phyloP scores from a whole-genome alignment of 1,139 yeast species.

The Pichia sp. region DNA sequence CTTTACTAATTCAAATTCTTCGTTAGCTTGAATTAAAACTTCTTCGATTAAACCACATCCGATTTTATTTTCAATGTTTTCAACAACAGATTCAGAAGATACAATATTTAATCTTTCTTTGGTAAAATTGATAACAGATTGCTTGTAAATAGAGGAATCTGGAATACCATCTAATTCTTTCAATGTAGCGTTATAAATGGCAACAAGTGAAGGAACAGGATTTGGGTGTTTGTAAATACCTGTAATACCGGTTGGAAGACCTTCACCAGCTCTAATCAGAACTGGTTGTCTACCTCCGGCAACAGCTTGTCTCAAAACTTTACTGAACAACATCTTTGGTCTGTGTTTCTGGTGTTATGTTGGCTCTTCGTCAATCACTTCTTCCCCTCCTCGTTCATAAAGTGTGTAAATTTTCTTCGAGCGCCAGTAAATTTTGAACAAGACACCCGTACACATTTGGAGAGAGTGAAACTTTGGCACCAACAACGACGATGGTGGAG shows the following conservation, averaged over 20 bases:
- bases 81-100: conserved; percentile 52
- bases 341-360: background rate
- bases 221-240: conserved; percentile 76
- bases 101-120: conserved; percentile 62
- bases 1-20: conserved; percentile 63
- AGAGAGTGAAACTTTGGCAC: background rate
- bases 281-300: conserved; percentile 30
- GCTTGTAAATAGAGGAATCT: conserved; percentile 62
- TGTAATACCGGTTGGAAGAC: conserved; percentile 73
- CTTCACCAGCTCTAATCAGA: conserved; percentile 56
- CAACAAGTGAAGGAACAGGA: conserved; percentile 73
- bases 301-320: conserved; percentile 35
- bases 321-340: conserved; percentile 31
- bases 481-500: background rate
- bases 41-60: conserved; percentile 86
- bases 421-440: background rate
- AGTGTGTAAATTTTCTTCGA: too few species aligned
- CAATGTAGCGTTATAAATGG: conserved; percentile 66
- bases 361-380: background rate
- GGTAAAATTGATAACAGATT: conserved; percentile 68
- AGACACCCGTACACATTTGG: background rate
- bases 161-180: conserved; percentile 57
- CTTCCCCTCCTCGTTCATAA: background rate
- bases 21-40: conserved; percentile 73
- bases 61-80: conserved; percentile 62